Conservation (phyloP, 2,329 filamentous ascomycete species). For the Phyllosticta citrichinensis region DNA sequence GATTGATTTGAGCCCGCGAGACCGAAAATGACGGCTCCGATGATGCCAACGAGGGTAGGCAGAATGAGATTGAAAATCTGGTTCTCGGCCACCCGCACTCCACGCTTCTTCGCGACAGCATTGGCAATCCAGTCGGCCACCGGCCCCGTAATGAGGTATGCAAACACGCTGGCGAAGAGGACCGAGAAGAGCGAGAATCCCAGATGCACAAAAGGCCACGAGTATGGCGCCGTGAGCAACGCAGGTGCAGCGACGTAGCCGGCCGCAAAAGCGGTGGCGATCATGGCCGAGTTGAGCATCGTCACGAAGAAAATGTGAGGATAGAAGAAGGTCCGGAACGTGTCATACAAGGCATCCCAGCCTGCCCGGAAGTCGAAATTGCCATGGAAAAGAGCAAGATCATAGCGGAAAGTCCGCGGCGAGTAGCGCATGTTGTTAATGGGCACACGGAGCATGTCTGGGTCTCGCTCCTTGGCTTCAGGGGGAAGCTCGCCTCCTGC, state of each 20-base stretch:
- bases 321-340: constrained; percentile 21
- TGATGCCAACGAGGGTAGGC: constrained; percentile 17
- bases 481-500: constrained; percentile 11
- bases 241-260: constrained; percentile 3
- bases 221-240: constrained; percentile 1
- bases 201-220: constrained; percentile 3
- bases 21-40: constrained; percentile 20
- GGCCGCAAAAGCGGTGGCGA: constrained; percentile 18
- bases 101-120: constrained; percentile 15
- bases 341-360: constrained; percentile 19
- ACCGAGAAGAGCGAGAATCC: constrained; percentile 10
- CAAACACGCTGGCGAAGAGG: constrained; percentile 15
- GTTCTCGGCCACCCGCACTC: constrained; percentile 19
- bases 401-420: constrained; percentile 16
- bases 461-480: constrained; percentile 1
- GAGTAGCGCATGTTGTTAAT: constrained; percentile 5
- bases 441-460: not conserved
- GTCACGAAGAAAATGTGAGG: constrained; percentile 24
- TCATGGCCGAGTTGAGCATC: constrained; percentile 21
- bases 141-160: constrained; percentile 17
- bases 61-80: constrained; percentile 20
- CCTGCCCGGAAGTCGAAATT: constrained; percentile 17
- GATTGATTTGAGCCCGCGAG: constrained; percentile 15
- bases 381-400: constrained; percentile 17
- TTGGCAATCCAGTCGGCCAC: constrained; percentile 20